phyloP scores from a whole-genome alignment of 1,284 basidiomycete species.

The Malassezia psittaci region DNA sequence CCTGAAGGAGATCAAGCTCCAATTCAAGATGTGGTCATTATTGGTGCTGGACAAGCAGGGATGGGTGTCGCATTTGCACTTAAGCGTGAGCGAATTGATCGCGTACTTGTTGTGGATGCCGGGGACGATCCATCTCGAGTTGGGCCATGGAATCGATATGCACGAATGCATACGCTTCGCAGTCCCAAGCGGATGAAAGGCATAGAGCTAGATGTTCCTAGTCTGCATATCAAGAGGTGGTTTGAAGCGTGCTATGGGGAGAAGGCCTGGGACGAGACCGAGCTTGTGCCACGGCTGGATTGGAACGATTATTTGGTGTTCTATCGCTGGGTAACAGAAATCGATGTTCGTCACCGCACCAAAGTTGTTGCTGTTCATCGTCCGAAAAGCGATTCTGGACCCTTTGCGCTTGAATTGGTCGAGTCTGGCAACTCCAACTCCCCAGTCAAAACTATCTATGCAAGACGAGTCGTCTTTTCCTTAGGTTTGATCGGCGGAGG shows the following conservation, averaged over 20 bases:
- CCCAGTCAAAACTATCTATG: neutral
- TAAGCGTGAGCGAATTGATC: constrained; percentile 10
- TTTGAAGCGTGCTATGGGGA: constrained; percentile 13
- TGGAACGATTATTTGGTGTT: constrained; percentile 13
- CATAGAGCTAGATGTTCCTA: constrained; percentile 11
- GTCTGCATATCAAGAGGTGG: constrained; percentile 11
- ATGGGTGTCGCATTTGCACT: constrained; percentile 10
- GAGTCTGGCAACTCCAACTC: neutral
- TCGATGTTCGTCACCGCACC: constrained; percentile 1
- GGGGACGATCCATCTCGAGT: constrained; percentile 7
- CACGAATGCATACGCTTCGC: constrained; percentile 11
- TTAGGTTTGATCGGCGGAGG: constrained; percentile 9
- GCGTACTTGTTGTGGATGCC: constrained; percentile 3
- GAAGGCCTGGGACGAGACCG: constrained; percentile 7
- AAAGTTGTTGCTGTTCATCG: constrained; percentile 3
- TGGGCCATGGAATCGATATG: constrained; percentile 8
- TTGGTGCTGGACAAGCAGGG: constrained; percentile 8
- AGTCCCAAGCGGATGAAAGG: constrained; percentile 13
- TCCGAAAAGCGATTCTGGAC: constrained; percentile 1
- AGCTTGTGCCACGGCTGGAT: constrained; percentile 9
- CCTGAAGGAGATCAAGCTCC: neutral
- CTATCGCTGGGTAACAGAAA: constrained; percentile 7
- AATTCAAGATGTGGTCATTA: constrained; percentile 4
- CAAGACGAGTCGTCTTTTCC: constrained; percentile 6
- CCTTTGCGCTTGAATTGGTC: constrained; percentile 1